Base-by-base conservation (phyloP, 345 rosid genomes). In the Linum tenue region DNA sequence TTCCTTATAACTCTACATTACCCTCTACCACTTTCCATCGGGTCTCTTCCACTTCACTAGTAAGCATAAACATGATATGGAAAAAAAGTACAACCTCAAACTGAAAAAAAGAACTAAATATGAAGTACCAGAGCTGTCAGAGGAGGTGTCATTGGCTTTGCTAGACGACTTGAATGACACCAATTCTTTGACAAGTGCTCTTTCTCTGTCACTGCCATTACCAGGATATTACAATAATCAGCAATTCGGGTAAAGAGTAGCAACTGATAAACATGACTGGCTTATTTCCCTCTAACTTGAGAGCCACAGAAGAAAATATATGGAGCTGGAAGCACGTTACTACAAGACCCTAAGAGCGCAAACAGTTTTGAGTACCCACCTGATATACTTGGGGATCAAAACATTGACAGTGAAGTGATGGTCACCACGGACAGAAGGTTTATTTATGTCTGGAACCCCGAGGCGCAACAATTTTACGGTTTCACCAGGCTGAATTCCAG, bases 401-500 rank as follows among this genome's bases (percentile, higher is more conserved):
- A 92, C 75, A 22, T 87, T 86, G 76, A 90, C 86, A 38, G 77
- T 73, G 70, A 89, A 92, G 67, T 72, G 76, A 78, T 90, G 98
- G 73, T 92, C 96, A 42, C 97, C 97, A 50, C 98, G 85, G 61
- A 81, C 60, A 57, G 84, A 78, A 70, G 90, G 90, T 69, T 76
- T 84, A 59, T 78, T 79, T n/a, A 89, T 75, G 75, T 87, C 90
- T 62, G 97, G 97, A 77, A 89, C 91, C 57, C 98, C 98, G 85
- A 87, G 78, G 17, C 69, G 59, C 51, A 63, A 17, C 69, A 92
- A 74, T 69, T 76, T 92, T 68, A 92, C 63, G 14, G 80, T 75
- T 64, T 85, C 95, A 4, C 97, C 97, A 41, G 95, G 91, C 83
- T 92, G 97, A 77, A 80, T 79, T 64, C 97, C 98, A 5, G 84